Conservation (phyloP, 768 basidiomycete genomes). For the Phanerodontia chrysosporium region DNA sequence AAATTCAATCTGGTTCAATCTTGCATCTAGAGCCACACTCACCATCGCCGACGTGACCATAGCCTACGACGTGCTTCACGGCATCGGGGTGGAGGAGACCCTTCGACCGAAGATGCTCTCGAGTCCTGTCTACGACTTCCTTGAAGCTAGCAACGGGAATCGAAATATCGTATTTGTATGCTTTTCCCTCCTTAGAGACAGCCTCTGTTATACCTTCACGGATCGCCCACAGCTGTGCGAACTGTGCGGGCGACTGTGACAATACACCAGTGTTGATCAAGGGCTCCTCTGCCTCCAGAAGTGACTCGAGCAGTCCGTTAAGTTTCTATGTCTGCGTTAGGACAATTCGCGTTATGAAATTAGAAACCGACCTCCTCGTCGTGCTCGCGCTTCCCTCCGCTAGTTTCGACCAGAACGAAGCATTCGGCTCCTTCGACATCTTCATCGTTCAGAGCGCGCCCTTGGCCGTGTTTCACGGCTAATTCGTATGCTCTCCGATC, state of each 20-base stretch:
- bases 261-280: slow-evolving; percentile 88
- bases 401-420: slow-evolving; percentile 93
- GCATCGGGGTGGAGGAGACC: slow-evolving; percentile 67
- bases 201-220: slow-evolving; percentile 93
- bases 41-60: slow-evolving; percentile 97
- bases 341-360: slow-evolving; percentile 4
- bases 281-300: slow-evolving; percentile 68
- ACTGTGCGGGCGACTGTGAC: slow-evolving; percentile 87
- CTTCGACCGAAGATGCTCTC: slow-evolving; percentile 64
- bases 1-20: not conserved
- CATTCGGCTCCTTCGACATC: slow-evolving; percentile 78
- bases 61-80: slow-evolving; percentile 86
- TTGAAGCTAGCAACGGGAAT: slow-evolving; percentile 86
- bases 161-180: slow-evolving; percentile 96
- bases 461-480: slow-evolving; percentile 79
- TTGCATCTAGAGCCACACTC: slow-evolving; percentile 23
- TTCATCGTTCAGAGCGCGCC: slow-evolving; percentile 67
- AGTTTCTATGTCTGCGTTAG: slow-evolving; percentile 66
- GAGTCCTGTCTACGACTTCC: slow-evolving; percentile 75
- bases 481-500: slow-evolving; percentile 84
- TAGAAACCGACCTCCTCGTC: slow-evolving; percentile 71
- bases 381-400: slow-evolving; percentile 87
- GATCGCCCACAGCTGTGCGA: slow-evolving; percentile 84
- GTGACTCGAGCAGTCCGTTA: slow-evolving; percentile 65
- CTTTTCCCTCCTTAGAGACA: slow-evolving; percentile 87